Base-by-base conservation (phyloP, 2,329 filamentous ascomycete genomes). In the Fusarium floridanum region DNA sequence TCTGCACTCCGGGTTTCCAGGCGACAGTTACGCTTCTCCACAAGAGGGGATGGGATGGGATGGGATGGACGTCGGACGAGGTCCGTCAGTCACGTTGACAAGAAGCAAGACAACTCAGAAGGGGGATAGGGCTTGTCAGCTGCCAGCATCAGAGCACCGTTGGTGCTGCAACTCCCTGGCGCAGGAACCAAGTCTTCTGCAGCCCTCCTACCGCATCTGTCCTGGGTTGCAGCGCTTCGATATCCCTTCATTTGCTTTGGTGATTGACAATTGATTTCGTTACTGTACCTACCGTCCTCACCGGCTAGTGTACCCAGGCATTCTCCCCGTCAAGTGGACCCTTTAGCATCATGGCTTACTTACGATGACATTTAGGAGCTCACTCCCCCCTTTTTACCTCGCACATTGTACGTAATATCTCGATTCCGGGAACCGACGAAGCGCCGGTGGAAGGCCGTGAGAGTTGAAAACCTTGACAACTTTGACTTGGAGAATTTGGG, bases 391-490 rank as follows among this genome's bases (percentile, higher is more conserved):
- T 61, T 72, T 72, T 60, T 36, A 16, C 39, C 29, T 73, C 57
- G 65, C 32, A 56, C 65, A 61, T 74, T 66, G 72, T 72, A 74
- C 72, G 72, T 74, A 74, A 75, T 74, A 32, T 63, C 20, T 57
- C 48, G 27, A 41, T 55, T 43, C 32, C 11, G 50, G 36, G 34
- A 65, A 39, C 72, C 72, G 72, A 75, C 41, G 32, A 72, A 74
- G 72, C 27, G 71, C 72, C 72, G 72, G 39, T 63, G 53, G 32
- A 11, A 34, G 32, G 61, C 41, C 43, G 39, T 48, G 41, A 63
- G 20, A 57, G 37, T 37, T 67, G 48, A 63, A 41, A 62, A 66
- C 48, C 37, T 39, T 66, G 39, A 36, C 36, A 20, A 50, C 66
- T 34, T 34, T 34, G 32, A 34, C 32, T 73, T 67, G 61, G 61